Percentiles rank a stretch among this genome's conserved stretches.
Conservation (phyloP, 2,329 filamentous ascomycete genomes). For the Cyclaneusma minus region DNA sequence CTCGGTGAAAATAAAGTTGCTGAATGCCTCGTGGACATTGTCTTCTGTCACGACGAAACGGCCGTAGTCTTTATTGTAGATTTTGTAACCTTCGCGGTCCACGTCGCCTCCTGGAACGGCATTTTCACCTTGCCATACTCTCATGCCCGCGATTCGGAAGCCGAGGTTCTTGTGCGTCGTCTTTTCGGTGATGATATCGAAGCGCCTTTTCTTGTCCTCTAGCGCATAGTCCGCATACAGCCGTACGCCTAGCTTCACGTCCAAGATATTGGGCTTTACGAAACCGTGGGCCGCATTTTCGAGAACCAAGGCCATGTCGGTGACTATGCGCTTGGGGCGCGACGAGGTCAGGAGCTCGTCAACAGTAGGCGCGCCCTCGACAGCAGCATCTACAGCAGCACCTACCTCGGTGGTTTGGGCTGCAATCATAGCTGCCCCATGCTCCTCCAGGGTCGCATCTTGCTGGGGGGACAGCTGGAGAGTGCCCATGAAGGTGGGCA, state of each 20-base stretch:
- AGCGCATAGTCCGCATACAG: conserved; percentile 69
- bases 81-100: conserved; percentile 37
- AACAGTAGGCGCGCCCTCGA: conserved; percentile 3
- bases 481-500: conserved; percentile 75
- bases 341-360: conserved; percentile 9
- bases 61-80: conserved; percentile 50
- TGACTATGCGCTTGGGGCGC: conserved; percentile 40
- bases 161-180: conserved; percentile 45
- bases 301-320: conserved; percentile 66
- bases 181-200: conserved; percentile 39
- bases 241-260: conserved; percentile 77
- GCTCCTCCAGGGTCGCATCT: conserved; percentile 31
- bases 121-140: conserved; percentile 41
- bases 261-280: conserved; percentile 73
- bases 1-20: conserved; percentile 41
- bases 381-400: conserved; percentile 2
- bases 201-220: conserved; percentile 39
- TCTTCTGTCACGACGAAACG: conserved; percentile 32
- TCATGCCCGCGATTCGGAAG: conserved; percentile 51
- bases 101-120: conserved; percentile 33
- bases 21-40: conserved; percentile 38
- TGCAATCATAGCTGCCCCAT: conserved; percentile 21
- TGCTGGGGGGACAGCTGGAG: conserved; percentile 48
- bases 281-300: conserved; percentile 75
- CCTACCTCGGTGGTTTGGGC: conserved; percentile 4